Conservation (phyloP, 2,329 filamentous ascomycete genomes). For the Lachnellula suecica region DNA sequence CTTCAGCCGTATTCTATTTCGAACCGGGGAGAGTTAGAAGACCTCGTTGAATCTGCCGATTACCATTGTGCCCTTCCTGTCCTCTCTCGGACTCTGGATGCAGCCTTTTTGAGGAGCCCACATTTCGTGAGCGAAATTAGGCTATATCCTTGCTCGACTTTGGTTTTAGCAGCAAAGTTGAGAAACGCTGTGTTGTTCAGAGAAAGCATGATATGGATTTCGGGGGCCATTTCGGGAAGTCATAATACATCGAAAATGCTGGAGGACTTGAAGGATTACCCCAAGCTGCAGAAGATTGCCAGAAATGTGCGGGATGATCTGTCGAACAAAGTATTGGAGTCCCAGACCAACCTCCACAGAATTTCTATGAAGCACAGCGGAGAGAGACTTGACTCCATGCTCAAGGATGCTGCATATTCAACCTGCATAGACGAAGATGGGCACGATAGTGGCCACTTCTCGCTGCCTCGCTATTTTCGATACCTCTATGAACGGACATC, state of each 20-base stretch:
- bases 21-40: not conserved
- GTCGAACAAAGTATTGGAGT: not conserved
- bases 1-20: not conserved
- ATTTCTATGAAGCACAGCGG: too few relatives aligned
- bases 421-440: too few relatives aligned
- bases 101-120: not conserved
- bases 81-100: slow-evolving; percentile 1
- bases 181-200: not conserved
- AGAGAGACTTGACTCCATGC: too few relatives aligned
- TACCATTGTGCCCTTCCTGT: slow-evolving; percentile 6
- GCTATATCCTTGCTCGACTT: not conserved
- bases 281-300: not conserved
- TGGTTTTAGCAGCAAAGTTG: not conserved
- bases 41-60: not conserved
- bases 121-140: not conserved
- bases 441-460: too few relatives aligned
- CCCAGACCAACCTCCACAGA: too few relatives aligned
- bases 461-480: too few relatives aligned
- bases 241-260: not conserved
- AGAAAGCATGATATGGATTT: not conserved
- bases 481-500: too few relatives aligned
- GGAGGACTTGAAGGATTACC: not conserved
- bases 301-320: not conserved
- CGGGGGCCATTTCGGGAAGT: not conserved
- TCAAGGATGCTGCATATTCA: too few relatives aligned